Evolutionary conservation across 306 rosid genomes (phyloP), one percentile per base, ranked within the genome.

Genomic region (Pyrus communis): DNA sequence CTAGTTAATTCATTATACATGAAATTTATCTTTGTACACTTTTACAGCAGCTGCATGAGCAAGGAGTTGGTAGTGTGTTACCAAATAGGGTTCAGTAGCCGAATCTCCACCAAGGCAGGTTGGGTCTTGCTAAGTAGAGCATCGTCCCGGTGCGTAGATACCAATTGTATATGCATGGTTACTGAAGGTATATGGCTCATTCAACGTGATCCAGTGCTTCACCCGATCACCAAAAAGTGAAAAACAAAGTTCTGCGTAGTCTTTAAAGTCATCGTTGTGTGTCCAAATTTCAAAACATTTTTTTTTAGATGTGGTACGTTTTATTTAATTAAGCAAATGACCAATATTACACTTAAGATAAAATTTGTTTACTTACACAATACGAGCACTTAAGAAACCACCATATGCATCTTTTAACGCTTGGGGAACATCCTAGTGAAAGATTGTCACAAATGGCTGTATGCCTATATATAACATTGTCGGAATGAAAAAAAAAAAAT

Each of bases 371-470:
- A 75, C 93, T 88, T 58, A 90, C 95, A 82, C 84, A 67, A 89
- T 81, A 11, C 14, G 66, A 17, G 78, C 74, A 9, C 89, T 87
- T 49, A 85, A 72, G 78, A 91, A 89, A 28, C 97, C 96, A 18
- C 84, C 85, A 49, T 86, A 93, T 69, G 86, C 84, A 0, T 89
- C 89, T 75, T 91, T 89, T 18, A 93, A 79, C 21, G 82, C 46
- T 83, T 88, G 95, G 1, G 98, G 95, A 77, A 82, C 79, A 75
- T 93, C 97, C 91, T 91, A 93, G 33, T 92, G 93, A 28, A 91
- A 89, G 35, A 93, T 35, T 11, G 98, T 91, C 35, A 80, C 88
- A 84, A 60, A 91, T 25, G 90, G 87, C 30, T 74, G 23, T 2
- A 88, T 0, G n/a, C 87, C 92, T 84, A 62, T 28, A 61, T 27